Base-by-base conservation (phyloP, 495 filamentous ascomycete species). In the Margaritispora aquatica region DNA sequence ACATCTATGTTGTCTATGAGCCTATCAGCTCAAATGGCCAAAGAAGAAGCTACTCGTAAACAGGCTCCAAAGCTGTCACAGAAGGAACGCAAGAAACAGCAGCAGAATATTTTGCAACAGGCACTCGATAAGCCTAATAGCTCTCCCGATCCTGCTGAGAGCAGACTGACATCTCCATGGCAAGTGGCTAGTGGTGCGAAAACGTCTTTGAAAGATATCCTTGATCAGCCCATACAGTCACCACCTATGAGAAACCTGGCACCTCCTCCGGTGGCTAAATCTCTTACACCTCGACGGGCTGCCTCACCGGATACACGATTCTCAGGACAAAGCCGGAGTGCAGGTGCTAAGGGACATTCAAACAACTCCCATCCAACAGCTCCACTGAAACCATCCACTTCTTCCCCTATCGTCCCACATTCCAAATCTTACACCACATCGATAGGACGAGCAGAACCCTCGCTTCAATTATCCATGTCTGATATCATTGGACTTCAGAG, bases 401-500 rank as follows among this genome's bases (percentile, higher is more conserved):
- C 66, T 5, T 31, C 55, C 2, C 69, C 71, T 1, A 54, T 80
- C 7, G 63, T 73, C 2, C 78, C 80, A 9, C 74, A 82, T 64
- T 80, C 77, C 17, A 81, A 77, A 50, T 72, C 71, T 0, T 80
- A 80, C 63, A 70, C 19, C 3, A 7, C 46, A 8, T 31, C 63
- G 9, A 9, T 51, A 26, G 15, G 26, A 11, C 65, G 73, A 51
- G 70, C 79, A 3, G 84, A 85, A 38, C 83, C 84, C 0, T 73
- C 77, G 10, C 70, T 85, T 1, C 86, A 89, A 2, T 73, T 90
- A 27, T 88, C 85, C 9, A 81, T 98, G 71, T 82, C 84, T n/a
- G 88, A 96, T 58, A 97, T 98, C 55, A 85, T 97, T 23, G 82
- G 83, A 17, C 86, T 93, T 68, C 90, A 98, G 71, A 84, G 87